Evolutionary conservation across 2,329 filamentous ascomycete species (phyloP).

Genomic region (Alternaria panax): DNA sequence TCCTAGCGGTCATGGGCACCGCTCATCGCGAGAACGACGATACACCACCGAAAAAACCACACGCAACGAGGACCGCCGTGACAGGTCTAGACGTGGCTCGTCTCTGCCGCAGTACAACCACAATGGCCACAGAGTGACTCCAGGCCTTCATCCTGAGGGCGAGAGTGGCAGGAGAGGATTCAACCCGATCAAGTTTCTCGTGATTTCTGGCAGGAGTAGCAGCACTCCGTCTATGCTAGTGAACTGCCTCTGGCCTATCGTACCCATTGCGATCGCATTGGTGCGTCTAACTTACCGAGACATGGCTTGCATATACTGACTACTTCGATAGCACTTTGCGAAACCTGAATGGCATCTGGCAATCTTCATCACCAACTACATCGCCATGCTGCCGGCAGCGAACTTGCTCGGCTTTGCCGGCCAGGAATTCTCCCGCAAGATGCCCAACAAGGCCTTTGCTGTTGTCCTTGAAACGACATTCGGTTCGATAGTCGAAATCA

Average conservation of each 20-base stretch:
- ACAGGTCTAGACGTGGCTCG: slow-evolving; percentile 16
- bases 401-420: slow-evolving; percentile 79
- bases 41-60: slow-evolving; percentile 35
- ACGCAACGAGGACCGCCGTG: slow-evolving; percentile 15
- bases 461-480: slow-evolving; percentile 67
- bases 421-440: slow-evolving; percentile 74
- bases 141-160: slow-evolving; percentile 60
- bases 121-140: slow-evolving; percentile 54
- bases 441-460: slow-evolving; percentile 73
- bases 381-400: slow-evolving; percentile 79
- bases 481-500: slow-evolving; percentile 80
- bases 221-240: slow-evolving; percentile 69
- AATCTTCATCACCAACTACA: slow-evolving; percentile 74
- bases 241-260: slow-evolving; percentile 78
- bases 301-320: slow-evolving; percentile 9
- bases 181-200: slow-evolving; percentile 69
- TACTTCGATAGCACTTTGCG: slow-evolving; percentile 55
- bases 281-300: slow-evolving; percentile 41
- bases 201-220: slow-evolving; percentile 69
- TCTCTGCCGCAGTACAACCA: slow-evolving; percentile 52
- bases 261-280: slow-evolving; percentile 74
- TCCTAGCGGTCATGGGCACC: slow-evolving; percentile 11
- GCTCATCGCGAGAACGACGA: slow-evolving; percentile 30
- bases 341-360: slow-evolving; percentile 65
- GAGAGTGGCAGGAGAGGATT: slow-evolving; percentile 74